Evolutionary conservation across 1,284 basidiomycete species (phyloP).

Genomic region (Puccinia triticina): DNA sequence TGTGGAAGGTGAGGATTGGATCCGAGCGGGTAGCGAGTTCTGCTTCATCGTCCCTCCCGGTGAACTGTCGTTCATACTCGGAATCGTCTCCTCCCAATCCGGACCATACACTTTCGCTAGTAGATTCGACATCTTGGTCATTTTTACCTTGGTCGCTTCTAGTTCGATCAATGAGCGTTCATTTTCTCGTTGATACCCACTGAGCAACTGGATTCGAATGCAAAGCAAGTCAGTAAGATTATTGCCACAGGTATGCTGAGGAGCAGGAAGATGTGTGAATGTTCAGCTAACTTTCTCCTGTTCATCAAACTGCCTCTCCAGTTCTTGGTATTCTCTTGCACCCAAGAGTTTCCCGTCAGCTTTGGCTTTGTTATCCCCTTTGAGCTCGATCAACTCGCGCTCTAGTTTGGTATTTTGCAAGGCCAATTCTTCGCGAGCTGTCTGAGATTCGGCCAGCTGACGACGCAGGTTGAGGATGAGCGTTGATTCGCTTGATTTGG

Average conservation of each 20-base stretch:
- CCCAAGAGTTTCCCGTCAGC: slow-evolving; percentile 41
- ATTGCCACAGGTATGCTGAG: background rate
- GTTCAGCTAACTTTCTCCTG: slow-evolving; percentile 49
- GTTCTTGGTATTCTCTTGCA: slow-evolving; percentile 31
- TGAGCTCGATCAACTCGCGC: slow-evolving; percentile 43
- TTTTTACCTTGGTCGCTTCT: slow-evolving; percentile 39
- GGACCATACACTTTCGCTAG: slow-evolving; percentile 48
- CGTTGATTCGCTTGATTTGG: background rate
- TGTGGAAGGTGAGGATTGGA: background rate
- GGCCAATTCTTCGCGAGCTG: slow-evolving; percentile 20
- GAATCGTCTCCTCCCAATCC: slow-evolving; percentile 49
- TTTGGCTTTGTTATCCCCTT: background rate
- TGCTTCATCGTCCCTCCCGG: background rate
- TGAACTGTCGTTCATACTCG: slow-evolving; percentile 25
- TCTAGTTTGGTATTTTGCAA: slow-evolving; percentile 19
- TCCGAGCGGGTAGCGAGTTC: background rate
- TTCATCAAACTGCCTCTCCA: slow-evolving; percentile 49
- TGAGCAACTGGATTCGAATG: slow-evolving; percentile 36
- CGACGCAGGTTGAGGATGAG: slow-evolving; percentile 22
- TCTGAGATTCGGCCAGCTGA: slow-evolving; percentile 32
- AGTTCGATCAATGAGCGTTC: slow-evolving; percentile 48
- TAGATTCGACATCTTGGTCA: slow-evolving; percentile 40
- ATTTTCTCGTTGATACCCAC: slow-evolving; percentile 52
- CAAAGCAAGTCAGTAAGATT: background rate
- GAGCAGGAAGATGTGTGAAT: background rate